Conservation (phyloP, 2,329 filamentous ascomycete genomes). For the Dactylellina sp. region DNA sequence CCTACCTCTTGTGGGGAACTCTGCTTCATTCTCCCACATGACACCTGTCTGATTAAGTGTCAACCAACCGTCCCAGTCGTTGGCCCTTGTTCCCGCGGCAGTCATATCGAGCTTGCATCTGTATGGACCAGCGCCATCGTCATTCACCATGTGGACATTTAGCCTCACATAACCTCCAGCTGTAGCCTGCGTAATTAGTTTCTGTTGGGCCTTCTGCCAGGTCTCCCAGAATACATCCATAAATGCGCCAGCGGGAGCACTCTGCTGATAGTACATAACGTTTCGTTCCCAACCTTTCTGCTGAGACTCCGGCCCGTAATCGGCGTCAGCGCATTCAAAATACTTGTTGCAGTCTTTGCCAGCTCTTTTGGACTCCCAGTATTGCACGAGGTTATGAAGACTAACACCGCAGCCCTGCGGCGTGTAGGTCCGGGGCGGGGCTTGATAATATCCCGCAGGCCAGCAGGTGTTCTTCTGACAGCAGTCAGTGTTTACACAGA, state of each 20-base stretch:
- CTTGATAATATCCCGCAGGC: background rate
- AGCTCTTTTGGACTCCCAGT: background rate
- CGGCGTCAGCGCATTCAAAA: background rate
- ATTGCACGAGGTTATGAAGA: slow-evolving; percentile 11
- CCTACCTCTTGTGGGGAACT: background rate
- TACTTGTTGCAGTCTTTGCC: background rate
- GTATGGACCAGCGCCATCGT: slow-evolving; percentile 14
- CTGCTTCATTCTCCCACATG: background rate
- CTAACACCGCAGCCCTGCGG: background rate
- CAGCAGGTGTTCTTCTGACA: background rate
- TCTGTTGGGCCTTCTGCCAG: slow-evolving; percentile 17
- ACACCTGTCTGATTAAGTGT: slow-evolving; percentile 10
- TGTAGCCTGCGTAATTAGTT: slow-evolving; percentile 10
- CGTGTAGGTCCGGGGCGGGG: background rate
- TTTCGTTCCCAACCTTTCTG: background rate
- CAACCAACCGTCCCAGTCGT: slow-evolving; percentile 22
- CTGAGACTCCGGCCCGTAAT: background rate
- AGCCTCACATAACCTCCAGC: slow-evolving; percentile 13
- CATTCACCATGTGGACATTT: slow-evolving; percentile 16
- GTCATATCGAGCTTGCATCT: slow-evolving; percentile 14
- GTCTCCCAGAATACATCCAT: slow-evolving; percentile 14
- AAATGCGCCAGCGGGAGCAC: background rate
- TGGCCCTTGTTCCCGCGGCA: background rate
- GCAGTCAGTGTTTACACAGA: background rate
- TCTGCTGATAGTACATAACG: background rate